phyloP scores from a whole-genome alignment of 345 rosid genomes.

The Acer yangbiense region DNA sequence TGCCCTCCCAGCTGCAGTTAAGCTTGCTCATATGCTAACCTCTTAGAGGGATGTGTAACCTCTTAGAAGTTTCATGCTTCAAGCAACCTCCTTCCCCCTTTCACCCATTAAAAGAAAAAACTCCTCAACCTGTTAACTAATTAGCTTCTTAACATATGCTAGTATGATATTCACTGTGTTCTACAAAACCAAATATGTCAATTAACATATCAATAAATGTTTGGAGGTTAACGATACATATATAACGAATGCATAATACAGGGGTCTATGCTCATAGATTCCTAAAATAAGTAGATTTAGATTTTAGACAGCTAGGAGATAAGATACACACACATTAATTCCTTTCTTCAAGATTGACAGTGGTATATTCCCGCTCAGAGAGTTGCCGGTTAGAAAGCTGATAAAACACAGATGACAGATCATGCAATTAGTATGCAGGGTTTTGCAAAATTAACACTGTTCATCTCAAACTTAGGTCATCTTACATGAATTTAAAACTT shows the following conservation, averaged over 20 bases:
- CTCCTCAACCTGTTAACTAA: not conserved
- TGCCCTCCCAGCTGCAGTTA: not conserved
- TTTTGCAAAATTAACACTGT: not conserved
- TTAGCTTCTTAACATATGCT: not conserved
- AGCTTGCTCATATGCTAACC: not conserved
- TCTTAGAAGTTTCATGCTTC: not conserved
- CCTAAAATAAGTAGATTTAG: not conserved
- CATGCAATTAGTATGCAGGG: not conserved
- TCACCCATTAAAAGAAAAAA: not conserved
- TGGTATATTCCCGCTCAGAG: conserved; percentile 32
- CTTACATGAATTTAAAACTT: conserved; percentile 27
- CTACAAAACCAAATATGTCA: not conserved
- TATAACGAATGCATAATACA: not conserved
- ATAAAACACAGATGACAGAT: not conserved
- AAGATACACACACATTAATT: conserved; percentile 29
- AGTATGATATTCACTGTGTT: not conserved
- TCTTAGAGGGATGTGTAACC: not conserved
- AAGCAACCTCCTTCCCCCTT: not conserved
- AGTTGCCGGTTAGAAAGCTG: conserved; percentile 32
- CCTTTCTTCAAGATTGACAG: conserved; percentile 31
- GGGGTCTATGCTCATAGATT: not conserved
- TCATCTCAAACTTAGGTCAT: not conserved
- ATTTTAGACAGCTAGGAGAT: not conserved
- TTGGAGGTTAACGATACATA: not conserved
- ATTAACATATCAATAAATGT: not conserved